These are phyloP conservation scores for Oryza australiensis DNA, from an alignment of 176 grass and related monocot species.

Conservation along the genomic window DNA sequence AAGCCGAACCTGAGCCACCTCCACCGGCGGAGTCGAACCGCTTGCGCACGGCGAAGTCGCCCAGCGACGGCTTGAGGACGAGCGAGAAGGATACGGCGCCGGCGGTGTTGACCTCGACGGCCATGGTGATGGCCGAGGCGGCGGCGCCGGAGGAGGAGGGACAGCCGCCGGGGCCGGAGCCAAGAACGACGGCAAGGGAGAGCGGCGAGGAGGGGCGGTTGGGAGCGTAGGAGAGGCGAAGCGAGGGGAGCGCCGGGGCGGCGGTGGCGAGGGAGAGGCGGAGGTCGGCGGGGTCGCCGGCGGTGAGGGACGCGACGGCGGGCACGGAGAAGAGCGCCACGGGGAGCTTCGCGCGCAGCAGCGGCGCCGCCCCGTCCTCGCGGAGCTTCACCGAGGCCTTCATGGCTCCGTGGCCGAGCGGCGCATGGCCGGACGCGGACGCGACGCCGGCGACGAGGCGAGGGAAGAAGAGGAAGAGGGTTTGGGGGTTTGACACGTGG, in stretches of 20 bases:
- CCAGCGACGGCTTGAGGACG: slow-evolving; percentile 21
- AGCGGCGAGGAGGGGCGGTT: slow-evolving; percentile 1
- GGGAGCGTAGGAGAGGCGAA: slow-evolving; percentile 18
- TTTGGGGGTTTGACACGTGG: background rate
- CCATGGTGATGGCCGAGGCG: slow-evolving; percentile 27
- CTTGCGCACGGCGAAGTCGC: slow-evolving; percentile 24
- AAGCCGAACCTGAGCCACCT: background rate
- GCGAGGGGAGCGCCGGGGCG: background rate
- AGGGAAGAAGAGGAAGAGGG: background rate
- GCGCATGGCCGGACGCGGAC: background rate
- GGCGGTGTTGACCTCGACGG: slow-evolving; percentile 24
- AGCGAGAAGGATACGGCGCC: slow-evolving; percentile 28
- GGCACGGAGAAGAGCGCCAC: slow-evolving; percentile 11
- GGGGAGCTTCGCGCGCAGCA: slow-evolving; percentile 28
- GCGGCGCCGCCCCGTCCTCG: slow-evolving; percentile 4
- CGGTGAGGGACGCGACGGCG: slow-evolving; percentile 10
- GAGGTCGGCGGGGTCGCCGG: slow-evolving; percentile 15
- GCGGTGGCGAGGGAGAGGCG: slow-evolving; percentile 20
- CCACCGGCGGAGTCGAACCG: background rate
- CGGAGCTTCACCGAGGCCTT: slow-evolving; percentile 34
- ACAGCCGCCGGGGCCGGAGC: slow-evolving; percentile 21
- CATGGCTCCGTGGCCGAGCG: background rate
- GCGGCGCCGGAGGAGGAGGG: background rate
- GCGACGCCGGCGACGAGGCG: background rate
- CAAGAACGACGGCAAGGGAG: slow-evolving; percentile 19